Evolutionary conservation across 768 basidiomycete species (phyloP), one percentile per base, ranked within the genome.

Genomic region (Tricholoma matsutake): DNA sequence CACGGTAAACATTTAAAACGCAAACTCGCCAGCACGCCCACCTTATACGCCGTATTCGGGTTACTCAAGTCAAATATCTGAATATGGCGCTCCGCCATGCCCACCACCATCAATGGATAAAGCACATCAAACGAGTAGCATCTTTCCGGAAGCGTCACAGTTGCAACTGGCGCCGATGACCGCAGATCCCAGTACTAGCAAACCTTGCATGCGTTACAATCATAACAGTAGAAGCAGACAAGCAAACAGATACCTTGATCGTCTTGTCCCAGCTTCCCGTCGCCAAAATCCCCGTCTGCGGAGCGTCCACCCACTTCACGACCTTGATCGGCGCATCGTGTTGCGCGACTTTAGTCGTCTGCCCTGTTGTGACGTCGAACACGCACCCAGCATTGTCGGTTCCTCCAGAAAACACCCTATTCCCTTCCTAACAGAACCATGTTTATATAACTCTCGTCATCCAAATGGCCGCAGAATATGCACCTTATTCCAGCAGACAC

Each of bases 181-280:
- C 92, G 85, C 62, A 95, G 73, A 74, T 97, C 94, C 96, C 96
- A 98, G 68, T 97, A 98, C 93, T 97, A 67, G 28, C 14, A 31
- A 32, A 7, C 3, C 51, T 32, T 53, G 58, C 34, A 32, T 52
- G 37, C 34, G 28, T 22, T 25, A 53, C 35, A 56, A 20, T 54
- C 43, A 32, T 32, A 8, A 53, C 32, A 29, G 51, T 51, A 43
- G 34, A 29, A 18, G 55, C 35, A 28, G 61, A 57, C 47, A 53
- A 1, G 56, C 8, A 53, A 9, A 51, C 34, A 55, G 22, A 34
- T 64, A 95, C 96, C 82, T 95, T 96, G 71, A 98, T 75, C 2
- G 93, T 96, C 76, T 96, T 96, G 73, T 99, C 96, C 96, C 96
- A 99, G 57, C 94, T 94, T 6, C 95, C 97, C 1, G 96, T 98